Percentiles rank a stretch among this genome's conserved stretches.
Conservation (phyloP, 2,329 filamentous ascomycete species). For the Ceratocystis albifundus region DNA sequence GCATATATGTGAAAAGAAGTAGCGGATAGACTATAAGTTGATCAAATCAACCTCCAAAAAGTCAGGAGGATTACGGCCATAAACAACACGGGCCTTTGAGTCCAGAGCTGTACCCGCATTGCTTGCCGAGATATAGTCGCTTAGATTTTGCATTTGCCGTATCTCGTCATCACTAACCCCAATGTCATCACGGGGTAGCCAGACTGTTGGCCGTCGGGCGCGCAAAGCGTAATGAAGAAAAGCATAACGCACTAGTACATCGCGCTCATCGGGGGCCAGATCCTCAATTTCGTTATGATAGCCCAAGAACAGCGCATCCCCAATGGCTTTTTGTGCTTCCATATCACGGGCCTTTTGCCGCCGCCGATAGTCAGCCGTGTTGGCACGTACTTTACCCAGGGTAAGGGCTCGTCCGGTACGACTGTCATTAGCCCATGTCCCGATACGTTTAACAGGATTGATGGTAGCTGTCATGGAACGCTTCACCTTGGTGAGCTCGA, state of each 20-base stretch:
- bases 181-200: constrained; percentile 84
- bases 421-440: constrained; percentile 35
- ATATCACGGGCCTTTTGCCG: constrained; percentile 47
- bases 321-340: constrained; percentile 61
- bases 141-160: constrained; percentile 60
- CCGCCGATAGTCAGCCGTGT: constrained; percentile 39
- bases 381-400: constrained; percentile 24
- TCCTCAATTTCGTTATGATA: constrained; percentile 92
- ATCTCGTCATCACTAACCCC: constrained; percentile 91
- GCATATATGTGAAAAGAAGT: neutral
- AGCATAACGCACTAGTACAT: constrained; percentile 70
- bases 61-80: constrained; percentile 74
- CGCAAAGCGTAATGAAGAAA: constrained; percentile 86
- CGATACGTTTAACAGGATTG: constrained; percentile 39
- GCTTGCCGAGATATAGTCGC: constrained; percentile 78
- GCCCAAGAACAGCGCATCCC: constrained; percentile 72
- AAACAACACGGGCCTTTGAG: constrained; percentile 70
- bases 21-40: constrained; percentile 44
- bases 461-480: constrained; percentile 28
- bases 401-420: constrained; percentile 22
- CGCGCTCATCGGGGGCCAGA: constrained; percentile 77
- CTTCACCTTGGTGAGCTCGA: constrained; percentile 32
- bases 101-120: constrained; percentile 86
- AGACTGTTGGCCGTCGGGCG: constrained; percentile 74
- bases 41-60: constrained; percentile 83